Evolutionary conservation across 1,139 yeast species (phyloP).

Genomic region (Arxiozyma slooffiae): DNA sequence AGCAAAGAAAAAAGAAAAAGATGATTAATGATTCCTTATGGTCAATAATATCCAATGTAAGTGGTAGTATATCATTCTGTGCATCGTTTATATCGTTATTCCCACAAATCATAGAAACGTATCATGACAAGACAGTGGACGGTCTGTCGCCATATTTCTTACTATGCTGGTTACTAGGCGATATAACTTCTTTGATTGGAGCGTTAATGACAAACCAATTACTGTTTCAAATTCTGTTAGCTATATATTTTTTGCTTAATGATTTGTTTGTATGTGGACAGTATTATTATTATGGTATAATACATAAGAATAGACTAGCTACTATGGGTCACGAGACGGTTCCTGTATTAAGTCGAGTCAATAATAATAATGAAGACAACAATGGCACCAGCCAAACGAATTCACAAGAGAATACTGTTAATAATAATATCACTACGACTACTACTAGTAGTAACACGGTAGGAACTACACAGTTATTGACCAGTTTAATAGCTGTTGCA

Average conservation of each 20-base stretch:
- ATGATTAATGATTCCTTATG: constrained; percentile 10
- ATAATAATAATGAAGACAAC: not conserved
- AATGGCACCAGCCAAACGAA: not conserved
- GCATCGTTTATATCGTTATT: constrained; percentile 82
- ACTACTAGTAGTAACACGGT: not conserved
- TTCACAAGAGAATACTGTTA: not conserved
- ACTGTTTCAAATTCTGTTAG: constrained; percentile 65
- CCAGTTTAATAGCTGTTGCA: not conserved
- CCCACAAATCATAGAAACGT: constrained; percentile 77
- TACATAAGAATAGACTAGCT: constrained; percentile 32
- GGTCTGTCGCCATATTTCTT: constrained; percentile 77
- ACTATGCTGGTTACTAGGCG: constrained; percentile 76
- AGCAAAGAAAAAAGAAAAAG: not conserved
- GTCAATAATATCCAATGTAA: constrained; percentile 27
- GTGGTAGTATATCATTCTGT: constrained; percentile 45
- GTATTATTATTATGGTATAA: constrained; percentile 56
- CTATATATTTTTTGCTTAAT: constrained; percentile 63
- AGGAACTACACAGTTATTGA: not conserved
- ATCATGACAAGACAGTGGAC: constrained; percentile 67
- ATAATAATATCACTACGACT: not conserved
- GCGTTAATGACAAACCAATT: constrained; percentile 70
- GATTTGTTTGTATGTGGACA: constrained; percentile 67
- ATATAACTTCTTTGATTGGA: constrained; percentile 67
- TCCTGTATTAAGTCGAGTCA: constrained; percentile 12
- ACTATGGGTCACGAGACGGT: constrained; percentile 31